Evolutionary conservation across 2,329 filamentous ascomycete genomes (phyloP).

Genomic region (Lasiodiplodia citricola): DNA sequence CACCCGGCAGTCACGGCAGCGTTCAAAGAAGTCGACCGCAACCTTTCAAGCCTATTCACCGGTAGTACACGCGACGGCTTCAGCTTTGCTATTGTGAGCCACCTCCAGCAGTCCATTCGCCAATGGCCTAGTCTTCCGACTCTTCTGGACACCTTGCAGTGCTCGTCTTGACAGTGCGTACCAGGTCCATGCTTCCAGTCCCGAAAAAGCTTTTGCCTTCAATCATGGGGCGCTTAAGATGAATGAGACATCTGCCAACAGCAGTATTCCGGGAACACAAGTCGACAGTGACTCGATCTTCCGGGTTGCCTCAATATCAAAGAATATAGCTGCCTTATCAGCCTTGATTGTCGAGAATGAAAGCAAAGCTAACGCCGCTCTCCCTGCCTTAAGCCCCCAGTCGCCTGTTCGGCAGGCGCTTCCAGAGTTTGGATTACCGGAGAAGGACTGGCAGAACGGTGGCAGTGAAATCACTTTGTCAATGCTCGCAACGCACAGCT

Average conservation of each 20-base stretch:
- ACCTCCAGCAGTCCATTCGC: background rate
- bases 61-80: conserved; percentile 38
- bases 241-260: conserved; percentile 34
- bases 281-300: conserved; percentile 40
- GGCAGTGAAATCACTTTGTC: conserved; percentile 39
- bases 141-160: background rate
- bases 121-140: too few species aligned
- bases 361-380: conserved; percentile 14
- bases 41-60: conserved; percentile 32
- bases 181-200: conserved; percentile 38
- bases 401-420: conserved; percentile 34
- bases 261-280: background rate
- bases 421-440: conserved; percentile 33
- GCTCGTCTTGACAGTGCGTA: background rate
- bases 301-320: conserved; percentile 38
- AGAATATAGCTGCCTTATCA: conserved; percentile 37
- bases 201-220: conserved; percentile 33
- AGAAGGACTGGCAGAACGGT: conserved; percentile 38
- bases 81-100: conserved; percentile 38
- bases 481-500: conserved; percentile 41
- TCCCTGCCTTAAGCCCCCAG: conserved; percentile 32
- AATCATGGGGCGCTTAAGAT: conserved; percentile 39
- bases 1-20: conserved; percentile 35
- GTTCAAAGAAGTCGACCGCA: conserved; percentile 33
- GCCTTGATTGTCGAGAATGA: conserved; percentile 33